Evolutionary conservation across 345 rosid genomes (phyloP).

Genomic region (Hirschfeldia incana): DNA sequence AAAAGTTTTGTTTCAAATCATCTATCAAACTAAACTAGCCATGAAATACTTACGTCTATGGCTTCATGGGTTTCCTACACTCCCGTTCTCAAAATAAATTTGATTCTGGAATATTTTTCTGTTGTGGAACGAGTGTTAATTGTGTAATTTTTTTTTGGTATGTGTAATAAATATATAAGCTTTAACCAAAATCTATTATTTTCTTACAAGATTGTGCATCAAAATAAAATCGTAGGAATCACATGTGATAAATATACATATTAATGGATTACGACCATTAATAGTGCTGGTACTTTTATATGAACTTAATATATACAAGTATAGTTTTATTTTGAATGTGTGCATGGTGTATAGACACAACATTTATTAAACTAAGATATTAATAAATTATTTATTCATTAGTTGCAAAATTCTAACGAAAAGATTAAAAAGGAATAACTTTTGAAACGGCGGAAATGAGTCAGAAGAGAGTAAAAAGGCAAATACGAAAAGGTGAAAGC

Average conservation of each 20-base stretch:
- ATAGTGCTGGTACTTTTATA: background rate
- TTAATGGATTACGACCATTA: background rate
- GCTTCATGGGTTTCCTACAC: background rate
- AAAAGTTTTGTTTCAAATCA: background rate
- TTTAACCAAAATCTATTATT: background rate
- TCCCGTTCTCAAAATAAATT: background rate
- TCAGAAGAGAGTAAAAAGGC: conserved; percentile 1
- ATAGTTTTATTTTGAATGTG: background rate
- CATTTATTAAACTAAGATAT: background rate
- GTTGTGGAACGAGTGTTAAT: background rate
- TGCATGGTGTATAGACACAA: background rate
- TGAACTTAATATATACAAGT: background rate
- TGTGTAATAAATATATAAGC: background rate
- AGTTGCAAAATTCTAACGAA: background rate
- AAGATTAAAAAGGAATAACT: background rate
- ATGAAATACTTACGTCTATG: background rate
- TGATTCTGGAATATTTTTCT: background rate
- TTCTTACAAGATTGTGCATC: background rate
- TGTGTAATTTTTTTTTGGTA: background rate
- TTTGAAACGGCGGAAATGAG: conserved; percentile 39
- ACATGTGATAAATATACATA: background rate
- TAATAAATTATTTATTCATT: background rate
- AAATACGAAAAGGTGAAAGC: conserved; percentile 31
- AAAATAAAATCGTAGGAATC: background rate
- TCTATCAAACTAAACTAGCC: background rate